phyloP scores from a whole-genome alignment of 1,284 basidiomycete genomes.

The Ceratobasidium sp. region DNA sequence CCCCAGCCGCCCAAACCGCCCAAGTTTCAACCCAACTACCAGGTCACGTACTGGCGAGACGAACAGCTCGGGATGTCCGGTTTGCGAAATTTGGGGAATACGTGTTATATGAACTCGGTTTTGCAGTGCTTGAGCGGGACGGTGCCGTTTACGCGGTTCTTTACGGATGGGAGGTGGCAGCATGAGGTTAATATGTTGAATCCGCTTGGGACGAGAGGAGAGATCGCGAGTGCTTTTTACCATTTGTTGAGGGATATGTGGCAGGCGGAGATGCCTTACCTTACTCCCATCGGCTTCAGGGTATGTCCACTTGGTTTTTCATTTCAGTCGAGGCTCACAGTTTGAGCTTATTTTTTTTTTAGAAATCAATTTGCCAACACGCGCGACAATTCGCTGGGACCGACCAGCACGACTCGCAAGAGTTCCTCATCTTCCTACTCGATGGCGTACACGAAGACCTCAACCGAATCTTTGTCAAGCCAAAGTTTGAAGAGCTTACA shows the following conservation, averaged over 20 bases:
- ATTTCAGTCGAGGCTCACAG: not conserved
- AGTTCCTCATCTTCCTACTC: slow-evolving; percentile 94
- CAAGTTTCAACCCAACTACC: slow-evolving; percentile 77
- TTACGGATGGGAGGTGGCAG: slow-evolving; percentile 91
- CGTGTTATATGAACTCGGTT: slow-evolving; percentile 99
- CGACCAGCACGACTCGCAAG: slow-evolving; percentile 98
- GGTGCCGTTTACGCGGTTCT: slow-evolving; percentile 90
- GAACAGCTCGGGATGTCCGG: slow-evolving; percentile 86
- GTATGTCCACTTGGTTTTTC: slow-evolving; percentile 64
- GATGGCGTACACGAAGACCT: slow-evolving; percentile 98
- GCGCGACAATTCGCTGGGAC: slow-evolving; percentile 92
- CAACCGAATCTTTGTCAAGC: slow-evolving; percentile 88
- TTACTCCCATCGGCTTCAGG: slow-evolving; percentile 89
- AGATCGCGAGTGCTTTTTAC: slow-evolving; percentile 86
- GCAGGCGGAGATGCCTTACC: slow-evolving; percentile 86
- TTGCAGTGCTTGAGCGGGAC: slow-evolving; percentile 96
- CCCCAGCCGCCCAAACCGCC: slow-evolving; percentile 64
- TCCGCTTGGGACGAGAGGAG: slow-evolving; percentile 90
- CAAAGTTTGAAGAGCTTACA: slow-evolving; percentile 76
- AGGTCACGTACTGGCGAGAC: slow-evolving; percentile 85
- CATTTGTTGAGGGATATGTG: slow-evolving; percentile 89
- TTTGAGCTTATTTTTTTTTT: not conserved
- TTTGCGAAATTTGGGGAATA: slow-evolving; percentile 96
- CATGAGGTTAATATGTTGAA: slow-evolving; percentile 90
- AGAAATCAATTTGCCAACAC: slow-evolving; percentile 88